Base-by-base conservation (phyloP, 768 basidiomycete species). In the Suillus americanus region DNA sequence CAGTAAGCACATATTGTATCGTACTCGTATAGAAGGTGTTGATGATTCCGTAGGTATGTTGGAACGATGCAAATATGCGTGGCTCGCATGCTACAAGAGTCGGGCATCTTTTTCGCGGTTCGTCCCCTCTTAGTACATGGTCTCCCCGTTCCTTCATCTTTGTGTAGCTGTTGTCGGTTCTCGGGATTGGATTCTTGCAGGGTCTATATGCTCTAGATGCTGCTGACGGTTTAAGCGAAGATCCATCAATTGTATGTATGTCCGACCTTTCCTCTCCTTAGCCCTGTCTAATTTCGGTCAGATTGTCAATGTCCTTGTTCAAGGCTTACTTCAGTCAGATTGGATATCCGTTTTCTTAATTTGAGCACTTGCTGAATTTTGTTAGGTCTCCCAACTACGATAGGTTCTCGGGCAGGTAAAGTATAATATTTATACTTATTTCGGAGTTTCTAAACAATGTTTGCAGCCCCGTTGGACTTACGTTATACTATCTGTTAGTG, bases 11-110 rank as follows among this genome's bases (percentile, higher is more conserved):
- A 1, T 6, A 18, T 16, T 37, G 30, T 13, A 13, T 18, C 23
- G 40, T 60, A 41, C 45, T n/a, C 43, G 13, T 41, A 53, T 38
- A n/a, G 62, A 16, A 14, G 16, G 41, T 46, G 51, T 23, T 54
- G 41, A 60, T 56, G 37, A 55, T 61, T 64, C 56, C 12, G 23
- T 60, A 91, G 90, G 71, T 92, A 92, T 69, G 87, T 98, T 54
- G 95, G 95, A 9, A 95, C 91, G 0, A 89, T 97, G 89, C 94
- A 97, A 73, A 94, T 98, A 35, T 96, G 95, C 66, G 88, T 97
- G 2, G 88, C 92, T 23, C 84, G 94, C 14, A 98, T 98, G 95
- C 77, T 98, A 66, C 89, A 91, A 72, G 95, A 98, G 76, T 95
- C 94, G 23, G 89, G 92, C 3, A 88, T 97, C 56, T 96, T 96